Percentiles rank a stretch among this genome's conserved stretches.
Evolutionary conservation across 2,329 filamentous ascomycete genomes (phyloP).

Genomic region (Fusarium devonianum): DNA sequence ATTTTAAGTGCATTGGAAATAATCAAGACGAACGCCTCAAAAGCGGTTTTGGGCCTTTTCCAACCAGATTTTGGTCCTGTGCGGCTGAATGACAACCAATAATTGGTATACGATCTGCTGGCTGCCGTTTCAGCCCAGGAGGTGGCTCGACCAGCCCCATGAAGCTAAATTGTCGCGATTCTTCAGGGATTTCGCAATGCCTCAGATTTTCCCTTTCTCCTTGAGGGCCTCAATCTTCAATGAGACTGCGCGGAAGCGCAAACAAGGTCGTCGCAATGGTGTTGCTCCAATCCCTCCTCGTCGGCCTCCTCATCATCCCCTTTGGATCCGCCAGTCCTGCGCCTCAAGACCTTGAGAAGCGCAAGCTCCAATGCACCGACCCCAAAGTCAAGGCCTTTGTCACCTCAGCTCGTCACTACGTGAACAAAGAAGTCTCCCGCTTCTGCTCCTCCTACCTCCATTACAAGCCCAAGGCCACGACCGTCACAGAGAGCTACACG

Average conservation of each 20-base stretch:
- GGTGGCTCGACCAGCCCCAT: not conserved
- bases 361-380: not conserved
- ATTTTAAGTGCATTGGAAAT: too few species aligned
- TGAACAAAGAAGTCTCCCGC: not conserved
- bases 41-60: too few species aligned
- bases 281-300: conserved; percentile 2
- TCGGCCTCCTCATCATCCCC: not conserved
- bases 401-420: not conserved
- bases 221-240: not conserved
- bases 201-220: too few species aligned
- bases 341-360: not conserved
- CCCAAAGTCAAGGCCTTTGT: conserved; percentile 5
- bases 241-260: not conserved
- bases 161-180: not conserved
- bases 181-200: not conserved
- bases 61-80: not conserved
- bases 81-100: not conserved
- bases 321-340: not conserved
- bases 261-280: not conserved
- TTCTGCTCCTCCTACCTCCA: not conserved
- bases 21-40: too few species aligned
- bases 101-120: not conserved
- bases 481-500: not conserved
- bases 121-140: not conserved
- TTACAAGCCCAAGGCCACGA: conserved; percentile 1